Evolutionary conservation across 257 asterid genomes (phyloP).

Genomic region (Jacaranda mimosifolia): DNA sequence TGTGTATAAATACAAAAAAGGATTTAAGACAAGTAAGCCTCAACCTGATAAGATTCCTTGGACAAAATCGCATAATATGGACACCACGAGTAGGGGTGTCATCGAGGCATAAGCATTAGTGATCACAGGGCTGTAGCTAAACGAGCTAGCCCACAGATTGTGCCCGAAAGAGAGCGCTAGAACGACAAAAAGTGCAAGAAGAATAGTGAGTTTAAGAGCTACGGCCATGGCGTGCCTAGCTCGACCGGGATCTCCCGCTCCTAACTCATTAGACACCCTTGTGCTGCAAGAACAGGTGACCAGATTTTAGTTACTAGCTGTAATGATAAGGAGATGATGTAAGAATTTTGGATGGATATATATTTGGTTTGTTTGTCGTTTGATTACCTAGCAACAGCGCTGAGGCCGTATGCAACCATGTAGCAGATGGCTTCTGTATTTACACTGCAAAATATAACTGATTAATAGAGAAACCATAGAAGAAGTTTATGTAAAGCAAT

Average conservation of each 20-base stretch:
- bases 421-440: conserved; percentile 53
- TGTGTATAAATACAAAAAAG: too few species aligned
- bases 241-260: conserved; percentile 64
- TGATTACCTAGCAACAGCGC: conserved; percentile 84
- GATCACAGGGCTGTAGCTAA: conserved; percentile 66
- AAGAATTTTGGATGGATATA: background rate
- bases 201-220: conserved; percentile 57
- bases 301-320: background rate
- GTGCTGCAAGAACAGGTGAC: conserved; percentile 58
- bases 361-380: background rate
- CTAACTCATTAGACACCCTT: conserved; percentile 88
- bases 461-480: background rate
- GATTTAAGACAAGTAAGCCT: background rate
- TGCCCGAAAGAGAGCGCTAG: conserved; percentile 62
- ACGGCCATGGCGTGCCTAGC: conserved; percentile 80
- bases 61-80: conserved; percentile 63
- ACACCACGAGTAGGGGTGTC: conserved; percentile 65
- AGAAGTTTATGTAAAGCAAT: background rate
- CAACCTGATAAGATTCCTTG: conserved; percentile 80
- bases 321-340: background rate
- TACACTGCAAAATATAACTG: conserved; percentile 39
- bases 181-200: conserved; percentile 53
- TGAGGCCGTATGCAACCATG: conserved; percentile 77
- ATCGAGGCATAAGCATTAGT: conserved; percentile 57
- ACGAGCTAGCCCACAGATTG: conserved; percentile 67